Evolutionary conservation across 2,329 filamentous ascomycete genomes (phyloP).

Genomic region (Camptophora hylomeconis): DNA sequence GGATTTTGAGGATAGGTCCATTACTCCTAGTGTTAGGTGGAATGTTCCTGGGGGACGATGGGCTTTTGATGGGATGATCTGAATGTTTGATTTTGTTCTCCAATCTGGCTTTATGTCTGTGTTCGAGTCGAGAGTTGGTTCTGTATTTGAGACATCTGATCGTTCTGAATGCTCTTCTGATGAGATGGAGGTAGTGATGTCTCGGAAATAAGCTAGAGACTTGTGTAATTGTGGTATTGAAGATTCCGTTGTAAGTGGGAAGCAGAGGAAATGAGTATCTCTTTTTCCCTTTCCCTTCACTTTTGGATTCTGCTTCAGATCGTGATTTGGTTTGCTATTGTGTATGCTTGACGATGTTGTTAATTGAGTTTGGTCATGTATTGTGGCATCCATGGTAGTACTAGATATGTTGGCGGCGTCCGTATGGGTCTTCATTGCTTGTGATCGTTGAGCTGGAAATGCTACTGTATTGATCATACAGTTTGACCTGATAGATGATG

Average conservation of each 20-base stretch:
- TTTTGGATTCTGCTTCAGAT: too few relatives aligned
- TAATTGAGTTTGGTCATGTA: too few relatives aligned
- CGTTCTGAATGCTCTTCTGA: neutral
- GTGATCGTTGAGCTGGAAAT: too few relatives aligned
- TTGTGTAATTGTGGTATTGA: slow-evolving; percentile 54
- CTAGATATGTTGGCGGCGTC: too few relatives aligned
- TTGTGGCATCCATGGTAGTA: too few relatives aligned
- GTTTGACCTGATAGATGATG: too few relatives aligned
- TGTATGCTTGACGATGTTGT: too few relatives aligned
- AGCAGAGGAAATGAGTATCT: slow-evolving; percentile 34
- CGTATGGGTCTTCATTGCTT: too few relatives aligned
- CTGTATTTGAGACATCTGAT: slow-evolving; percentile 4
- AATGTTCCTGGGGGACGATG: slow-evolving; percentile 66
- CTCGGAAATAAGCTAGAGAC: slow-evolving; percentile 48
- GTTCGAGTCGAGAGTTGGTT: slow-evolving; percentile 23
- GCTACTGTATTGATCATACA: too few relatives aligned
- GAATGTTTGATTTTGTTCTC: slow-evolving; percentile 3
- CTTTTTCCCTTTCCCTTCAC: slow-evolving; percentile 16
- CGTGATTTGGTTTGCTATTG: too few relatives aligned
- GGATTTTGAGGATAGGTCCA: slow-evolving; percentile 51
- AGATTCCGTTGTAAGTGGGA: slow-evolving; percentile 47
- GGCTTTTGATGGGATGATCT: slow-evolving; percentile 49
- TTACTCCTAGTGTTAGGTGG: slow-evolving; percentile 77
- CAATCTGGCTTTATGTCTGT: neutral
- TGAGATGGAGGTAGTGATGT: slow-evolving; percentile 26